phyloP scores from a whole-genome alignment of 106 monocot species.

The Acanthochlamys bracteata region DNA sequence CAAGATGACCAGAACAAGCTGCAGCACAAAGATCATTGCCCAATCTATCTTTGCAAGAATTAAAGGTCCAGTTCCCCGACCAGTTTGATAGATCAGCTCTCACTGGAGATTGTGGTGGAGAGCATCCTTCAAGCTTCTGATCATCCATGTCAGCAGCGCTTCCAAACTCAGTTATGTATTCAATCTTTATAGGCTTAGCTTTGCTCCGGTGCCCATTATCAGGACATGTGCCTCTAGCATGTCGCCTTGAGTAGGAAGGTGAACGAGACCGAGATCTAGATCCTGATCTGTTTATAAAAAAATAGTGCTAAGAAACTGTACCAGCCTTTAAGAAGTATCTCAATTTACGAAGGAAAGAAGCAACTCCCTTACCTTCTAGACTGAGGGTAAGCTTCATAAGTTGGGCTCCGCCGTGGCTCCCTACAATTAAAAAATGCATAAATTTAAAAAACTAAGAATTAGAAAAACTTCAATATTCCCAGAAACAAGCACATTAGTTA shows the following conservation, averaged over 20 bases:
- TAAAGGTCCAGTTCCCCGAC: constrained; percentile 94
- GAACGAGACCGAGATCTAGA: constrained; percentile 71
- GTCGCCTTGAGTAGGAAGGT: constrained; percentile 59
- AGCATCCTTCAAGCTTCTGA: constrained; percentile 48
- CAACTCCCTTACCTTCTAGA: constrained; percentile 34
- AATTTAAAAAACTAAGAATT: neutral
- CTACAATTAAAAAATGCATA: constrained; percentile 16
- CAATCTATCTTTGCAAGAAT: constrained; percentile 85
- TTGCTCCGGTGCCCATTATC: constrained; percentile 67
- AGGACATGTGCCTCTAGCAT: constrained; percentile 41
- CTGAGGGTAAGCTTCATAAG: constrained; percentile 90
- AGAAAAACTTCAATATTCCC: too few relatives aligned
- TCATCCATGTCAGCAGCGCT: constrained; percentile 40
- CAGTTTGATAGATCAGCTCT: constrained; percentile 57
- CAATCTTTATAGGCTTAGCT: constrained; percentile 74
- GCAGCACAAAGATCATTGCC: constrained; percentile 67
- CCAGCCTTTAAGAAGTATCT: neutral
- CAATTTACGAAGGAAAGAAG: neutral
- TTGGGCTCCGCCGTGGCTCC: constrained; percentile 81
- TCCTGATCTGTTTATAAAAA: constrained; percentile 57
- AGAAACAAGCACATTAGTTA: too few relatives aligned
- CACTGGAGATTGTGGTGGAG: constrained; percentile 88
- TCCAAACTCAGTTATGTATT: constrained; percentile 98
- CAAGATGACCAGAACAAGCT: constrained; percentile 51
- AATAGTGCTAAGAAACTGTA: neutral